Evolutionary conservation across 164 flowering plant species (phyloP).

Genomic region (Platanus orientalis): DNA sequence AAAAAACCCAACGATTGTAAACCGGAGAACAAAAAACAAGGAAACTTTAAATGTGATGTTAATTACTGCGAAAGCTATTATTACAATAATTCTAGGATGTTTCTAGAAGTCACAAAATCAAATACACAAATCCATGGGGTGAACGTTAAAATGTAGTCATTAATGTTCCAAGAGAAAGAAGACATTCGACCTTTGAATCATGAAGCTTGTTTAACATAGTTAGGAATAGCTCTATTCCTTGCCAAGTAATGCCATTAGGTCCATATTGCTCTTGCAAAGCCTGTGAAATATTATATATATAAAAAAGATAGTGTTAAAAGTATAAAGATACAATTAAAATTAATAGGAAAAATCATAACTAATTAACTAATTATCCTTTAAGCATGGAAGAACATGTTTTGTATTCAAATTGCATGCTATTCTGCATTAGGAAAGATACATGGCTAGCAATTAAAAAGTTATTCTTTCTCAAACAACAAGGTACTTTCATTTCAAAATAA

Average conservation of each 20-base stretch:
- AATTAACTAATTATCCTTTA: neutral
- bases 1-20: too few species aligned
- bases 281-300: slow-evolving; percentile 28
- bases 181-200: slow-evolving; percentile 48
- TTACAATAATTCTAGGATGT: too few species aligned
- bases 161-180: neutral
- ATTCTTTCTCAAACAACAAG: too few species aligned
- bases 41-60: too few species aligned
- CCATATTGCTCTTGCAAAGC: slow-evolving; percentile 62
- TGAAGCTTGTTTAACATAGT: slow-evolving; percentile 40
- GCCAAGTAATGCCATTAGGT: slow-evolving; percentile 38
- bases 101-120: too few species aligned
- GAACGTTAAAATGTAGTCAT: neutral
- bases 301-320: neutral
- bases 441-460: too few species aligned
- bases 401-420: too few species aligned
- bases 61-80: too few species aligned
- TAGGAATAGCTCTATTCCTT: slow-evolving; percentile 50
- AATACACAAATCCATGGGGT: too few species aligned
- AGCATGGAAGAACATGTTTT: neutral
- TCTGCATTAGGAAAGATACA: neutral
- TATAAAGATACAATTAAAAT: neutral
- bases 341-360: neutral
- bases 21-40: too few species aligned
- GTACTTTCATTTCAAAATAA: too few species aligned